Conservation (phyloP, 441 rosid genomes). For the Geranium incanum region DNA sequence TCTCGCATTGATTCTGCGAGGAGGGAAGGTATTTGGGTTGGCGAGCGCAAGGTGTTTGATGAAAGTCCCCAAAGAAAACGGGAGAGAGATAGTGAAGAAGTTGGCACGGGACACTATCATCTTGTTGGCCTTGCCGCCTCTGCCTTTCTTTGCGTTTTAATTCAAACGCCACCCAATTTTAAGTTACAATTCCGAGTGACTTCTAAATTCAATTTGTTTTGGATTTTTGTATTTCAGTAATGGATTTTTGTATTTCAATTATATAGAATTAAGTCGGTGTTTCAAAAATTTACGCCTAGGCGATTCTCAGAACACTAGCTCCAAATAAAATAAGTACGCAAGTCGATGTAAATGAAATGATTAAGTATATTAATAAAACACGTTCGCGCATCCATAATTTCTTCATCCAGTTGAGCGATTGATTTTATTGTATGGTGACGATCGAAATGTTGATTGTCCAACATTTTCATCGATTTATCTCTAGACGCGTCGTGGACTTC, state of each 20-base stretch:
- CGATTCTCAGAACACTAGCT: too few relatives aligned
- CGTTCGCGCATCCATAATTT: conserved; percentile 26
- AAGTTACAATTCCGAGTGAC: background rate
- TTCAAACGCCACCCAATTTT: conserved; percentile 1
- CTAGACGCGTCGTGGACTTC: conserved; percentile 55
- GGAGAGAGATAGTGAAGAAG: conserved; percentile 18
- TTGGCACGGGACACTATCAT: conserved; percentile 20
- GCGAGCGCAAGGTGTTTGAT: conserved; percentile 54
- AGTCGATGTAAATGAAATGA: too few relatives aligned
- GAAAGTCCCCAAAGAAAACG: conserved; percentile 44
- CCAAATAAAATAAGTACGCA: too few relatives aligned
- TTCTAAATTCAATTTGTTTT: too few relatives aligned
- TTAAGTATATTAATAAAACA: too few relatives aligned
- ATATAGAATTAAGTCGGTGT: too few relatives aligned
- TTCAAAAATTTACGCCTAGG: too few relatives aligned
- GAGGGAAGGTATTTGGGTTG: conserved; percentile 18
- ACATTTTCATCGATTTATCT: conserved; percentile 50
- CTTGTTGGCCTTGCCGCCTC: conserved; percentile 25
- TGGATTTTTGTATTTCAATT: too few relatives aligned
- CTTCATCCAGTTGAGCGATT: conserved; percentile 63
- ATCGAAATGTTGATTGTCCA: conserved; percentile 89
- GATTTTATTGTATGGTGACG: conserved; percentile 85
- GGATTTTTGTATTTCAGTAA: too few relatives aligned
- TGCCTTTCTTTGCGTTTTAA: background rate
- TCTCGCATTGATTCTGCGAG: conserved; percentile 16